phyloP scores from a whole-genome alignment of 441 rosid species.

The Oxalis stricta region DNA sequence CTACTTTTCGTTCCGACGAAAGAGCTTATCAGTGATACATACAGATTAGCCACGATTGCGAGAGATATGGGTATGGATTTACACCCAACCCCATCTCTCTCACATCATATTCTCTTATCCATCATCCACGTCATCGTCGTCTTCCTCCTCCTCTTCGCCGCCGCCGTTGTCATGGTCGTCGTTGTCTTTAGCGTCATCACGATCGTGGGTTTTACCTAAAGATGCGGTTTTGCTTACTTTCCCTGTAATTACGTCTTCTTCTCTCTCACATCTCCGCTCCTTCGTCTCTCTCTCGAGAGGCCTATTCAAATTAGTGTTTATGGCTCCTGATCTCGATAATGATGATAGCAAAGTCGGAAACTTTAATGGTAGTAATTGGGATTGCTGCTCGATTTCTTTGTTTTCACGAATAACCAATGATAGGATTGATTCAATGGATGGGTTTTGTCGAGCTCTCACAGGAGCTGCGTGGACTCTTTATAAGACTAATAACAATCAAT shows the following conservation, averaged over 20 bases:
- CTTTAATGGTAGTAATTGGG: constrained; percentile 34
- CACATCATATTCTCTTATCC: constrained; percentile 63
- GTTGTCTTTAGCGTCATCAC: constrained; percentile 29
- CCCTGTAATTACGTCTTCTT: constrained; percentile 41
- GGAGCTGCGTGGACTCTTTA: constrained; percentile 58
- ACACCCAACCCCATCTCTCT: constrained; percentile 54
- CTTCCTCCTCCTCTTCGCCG: constrained; percentile 18
- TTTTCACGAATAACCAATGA: constrained; percentile 26
- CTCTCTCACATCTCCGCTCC: constrained; percentile 41
- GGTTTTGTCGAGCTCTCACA: constrained; percentile 39
- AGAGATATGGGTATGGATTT: constrained; percentile 65
- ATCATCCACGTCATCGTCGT: constrained; percentile 15
- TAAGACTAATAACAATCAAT: constrained; percentile 29
- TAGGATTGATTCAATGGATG: constrained; percentile 45
- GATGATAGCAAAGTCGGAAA: not conserved
- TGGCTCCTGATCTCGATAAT: constrained; percentile 2
- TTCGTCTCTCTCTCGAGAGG: constrained; percentile 48
- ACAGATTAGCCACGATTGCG: constrained; percentile 38
- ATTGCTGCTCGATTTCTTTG: constrained; percentile 57
- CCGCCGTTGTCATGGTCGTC: constrained; percentile 26
- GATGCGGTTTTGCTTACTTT: constrained; percentile 46
- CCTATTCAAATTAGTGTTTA: constrained; percentile 43
- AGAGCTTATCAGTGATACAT: constrained; percentile 41
- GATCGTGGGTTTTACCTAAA: constrained; percentile 32
- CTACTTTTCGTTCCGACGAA: constrained; percentile 40